These are phyloP conservation scores for Colletotrichum musicola DNA, from an alignment of 2,329 filamentous ascomycete species.

Conservation along the genomic window DNA sequence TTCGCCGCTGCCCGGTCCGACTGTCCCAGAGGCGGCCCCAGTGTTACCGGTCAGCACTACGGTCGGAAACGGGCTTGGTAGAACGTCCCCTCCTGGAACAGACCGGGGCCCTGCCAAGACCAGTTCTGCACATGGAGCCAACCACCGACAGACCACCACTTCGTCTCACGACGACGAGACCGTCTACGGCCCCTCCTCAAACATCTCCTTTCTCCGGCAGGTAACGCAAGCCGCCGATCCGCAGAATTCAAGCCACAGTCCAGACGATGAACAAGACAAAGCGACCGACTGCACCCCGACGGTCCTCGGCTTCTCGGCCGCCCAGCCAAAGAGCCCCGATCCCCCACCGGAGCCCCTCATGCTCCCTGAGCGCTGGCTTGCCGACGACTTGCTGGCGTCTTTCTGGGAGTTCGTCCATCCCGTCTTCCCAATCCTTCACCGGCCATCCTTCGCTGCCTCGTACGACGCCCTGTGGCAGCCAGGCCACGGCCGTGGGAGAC, in stretches of 20 bases:
- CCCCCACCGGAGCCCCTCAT: conserved; percentile 2
- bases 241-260: background rate
- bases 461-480: conserved; percentile 33
- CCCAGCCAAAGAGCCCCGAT: background rate
- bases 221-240: background rate
- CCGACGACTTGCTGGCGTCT: conserved; percentile 27
- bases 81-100: too few species aligned
- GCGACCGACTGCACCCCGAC: background rate
- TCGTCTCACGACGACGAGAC: background rate
- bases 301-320: background rate
- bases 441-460: conserved; percentile 29
- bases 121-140: background rate
- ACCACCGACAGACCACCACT: background rate
- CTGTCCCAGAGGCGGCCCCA: background rate
- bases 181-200: background rate
- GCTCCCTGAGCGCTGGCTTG: conserved; percentile 18
- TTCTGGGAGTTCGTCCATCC: conserved; percentile 41
- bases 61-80: background rate
- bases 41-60: too few species aligned
- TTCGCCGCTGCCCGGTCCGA: background rate
- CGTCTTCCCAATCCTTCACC: conserved; percentile 38
- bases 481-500: background rate
- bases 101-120: too few species aligned
- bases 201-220: conserved; percentile 19
- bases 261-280: background rate